Conservation (phyloP, 176 grass and related monocot genomes). For the Oropetium thomaeum region DNA sequence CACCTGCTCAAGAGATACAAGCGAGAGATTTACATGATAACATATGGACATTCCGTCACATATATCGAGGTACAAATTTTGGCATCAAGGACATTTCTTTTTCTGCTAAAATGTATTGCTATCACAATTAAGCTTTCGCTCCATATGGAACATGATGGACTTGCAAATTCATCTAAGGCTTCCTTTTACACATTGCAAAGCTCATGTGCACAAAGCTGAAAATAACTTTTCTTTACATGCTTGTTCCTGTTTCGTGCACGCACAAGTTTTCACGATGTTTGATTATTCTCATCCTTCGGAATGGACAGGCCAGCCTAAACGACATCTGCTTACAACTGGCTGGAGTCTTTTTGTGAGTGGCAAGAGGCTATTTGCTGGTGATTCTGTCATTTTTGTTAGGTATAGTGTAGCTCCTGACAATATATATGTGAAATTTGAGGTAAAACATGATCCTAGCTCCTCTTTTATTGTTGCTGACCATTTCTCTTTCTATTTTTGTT, state of each 20-base stretch:
- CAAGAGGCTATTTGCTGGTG: constrained; percentile 64
- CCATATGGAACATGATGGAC: background rate
- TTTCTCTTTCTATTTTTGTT: constrained; percentile 1
- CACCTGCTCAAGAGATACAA: constrained; percentile 61
- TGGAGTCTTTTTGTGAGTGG: constrained; percentile 81
- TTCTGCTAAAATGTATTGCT: background rate
- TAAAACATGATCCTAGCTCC: background rate
- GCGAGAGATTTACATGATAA: constrained; percentile 69
- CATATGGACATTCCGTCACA: constrained; percentile 70
- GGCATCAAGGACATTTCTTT: background rate
- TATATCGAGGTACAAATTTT: constrained; percentile 52
- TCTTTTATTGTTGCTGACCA: background rate
- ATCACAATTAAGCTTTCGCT: background rate
- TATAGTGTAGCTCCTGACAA: background rate
- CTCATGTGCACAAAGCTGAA: background rate
- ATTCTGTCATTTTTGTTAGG: constrained; percentile 78
- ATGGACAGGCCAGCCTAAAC: constrained; percentile 60
- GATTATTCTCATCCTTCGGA: background rate
- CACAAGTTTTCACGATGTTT: constrained; percentile 11
- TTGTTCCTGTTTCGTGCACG: background rate
- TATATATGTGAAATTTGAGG: constrained; percentile 1
- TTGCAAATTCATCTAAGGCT: background rate
- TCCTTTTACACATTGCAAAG: background rate
- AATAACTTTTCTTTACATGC: background rate
- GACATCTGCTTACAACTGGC: constrained; percentile 72